Conservation (phyloP, 208 protist species). For the Acanthamoeba lenticulata region DNA sequence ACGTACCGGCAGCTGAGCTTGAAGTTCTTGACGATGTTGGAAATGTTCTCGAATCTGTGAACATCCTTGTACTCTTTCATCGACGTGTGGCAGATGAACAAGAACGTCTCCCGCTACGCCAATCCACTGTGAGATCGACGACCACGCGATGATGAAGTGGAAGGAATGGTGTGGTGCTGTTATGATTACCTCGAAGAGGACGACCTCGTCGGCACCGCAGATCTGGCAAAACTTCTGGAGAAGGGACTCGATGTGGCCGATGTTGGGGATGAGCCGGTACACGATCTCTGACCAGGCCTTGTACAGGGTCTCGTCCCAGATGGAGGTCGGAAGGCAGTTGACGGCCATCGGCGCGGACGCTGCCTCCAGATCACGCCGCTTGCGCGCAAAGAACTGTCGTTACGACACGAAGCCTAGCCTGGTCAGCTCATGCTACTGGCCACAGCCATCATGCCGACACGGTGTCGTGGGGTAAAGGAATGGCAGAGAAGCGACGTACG, state of each 20-base stretch:
- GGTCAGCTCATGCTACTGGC: too few relatives aligned
- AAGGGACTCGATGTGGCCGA: slow-evolving; percentile 91
- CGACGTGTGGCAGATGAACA: slow-evolving; percentile 95
- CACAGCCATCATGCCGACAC: not conserved
- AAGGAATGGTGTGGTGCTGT: too few relatives aligned
- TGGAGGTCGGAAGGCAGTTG: slow-evolving; percentile 97
- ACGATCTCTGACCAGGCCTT: slow-evolving; percentile 93
- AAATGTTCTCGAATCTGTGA: slow-evolving; percentile 92
- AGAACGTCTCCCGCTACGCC: slow-evolving; percentile 94
- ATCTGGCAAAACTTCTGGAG: slow-evolving; percentile 93
- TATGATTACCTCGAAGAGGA: slow-evolving; percentile 99
- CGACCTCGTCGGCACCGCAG: slow-evolving; percentile 96
- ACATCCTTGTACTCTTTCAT: slow-evolving; percentile 79
- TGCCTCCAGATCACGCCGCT: slow-evolving; percentile 83
- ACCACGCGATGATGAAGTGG: too few relatives aligned
- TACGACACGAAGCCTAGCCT: too few relatives aligned
- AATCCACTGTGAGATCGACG: too few relatives aligned
- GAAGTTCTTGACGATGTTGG: slow-evolving; percentile 95
- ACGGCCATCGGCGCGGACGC: slow-evolving; percentile 88
- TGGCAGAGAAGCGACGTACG: not conserved
- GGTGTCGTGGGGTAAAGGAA: too few relatives aligned
- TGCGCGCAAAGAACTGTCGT: slow-evolving; percentile 81
- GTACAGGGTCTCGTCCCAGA: slow-evolving; percentile 99
- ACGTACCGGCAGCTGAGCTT: slow-evolving; percentile 89
- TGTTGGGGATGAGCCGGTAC: slow-evolving; percentile 97